Evolutionary conservation across 1,284 basidiomycete species (phyloP).

Genomic region (Nidula niveotomentosa): DNA sequence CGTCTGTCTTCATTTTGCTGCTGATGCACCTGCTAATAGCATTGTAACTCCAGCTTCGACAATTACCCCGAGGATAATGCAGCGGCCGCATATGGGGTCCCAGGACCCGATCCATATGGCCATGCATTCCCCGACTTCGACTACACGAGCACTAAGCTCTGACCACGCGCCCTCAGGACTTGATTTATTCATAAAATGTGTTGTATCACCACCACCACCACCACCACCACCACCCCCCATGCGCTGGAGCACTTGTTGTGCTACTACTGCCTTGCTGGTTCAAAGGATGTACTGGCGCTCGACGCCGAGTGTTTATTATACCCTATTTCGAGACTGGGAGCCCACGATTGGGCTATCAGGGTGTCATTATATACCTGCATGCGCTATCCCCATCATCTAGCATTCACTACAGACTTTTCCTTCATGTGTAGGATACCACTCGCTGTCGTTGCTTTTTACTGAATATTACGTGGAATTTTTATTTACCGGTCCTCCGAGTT

Average conservation of each 20-base stretch:
- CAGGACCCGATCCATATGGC: constrained; percentile 56
- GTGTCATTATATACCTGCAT: neutral
- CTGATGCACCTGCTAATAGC: constrained; percentile 3
- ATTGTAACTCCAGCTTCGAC: constrained; percentile 60
- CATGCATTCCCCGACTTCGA: constrained; percentile 68
- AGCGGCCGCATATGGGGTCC: constrained; percentile 54
- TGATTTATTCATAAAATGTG: neutral
- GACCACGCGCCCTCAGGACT: neutral
- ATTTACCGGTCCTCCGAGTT: neutral
- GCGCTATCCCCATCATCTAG: neutral
- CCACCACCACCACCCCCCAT: constrained; percentile 2
- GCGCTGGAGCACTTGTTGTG: constrained; percentile 4
- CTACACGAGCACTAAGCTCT: constrained; percentile 38
- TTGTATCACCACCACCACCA: constrained; percentile 2
- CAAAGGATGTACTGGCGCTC: neutral
- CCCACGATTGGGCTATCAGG: neutral
- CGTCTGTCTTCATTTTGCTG: constrained; percentile 23
- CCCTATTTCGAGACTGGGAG: neutral
- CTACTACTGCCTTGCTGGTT: constrained; percentile 1
- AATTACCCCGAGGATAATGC: constrained; percentile 74
- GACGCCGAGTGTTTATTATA: neutral
- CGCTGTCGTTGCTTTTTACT: neutral
- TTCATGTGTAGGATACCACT: neutral
- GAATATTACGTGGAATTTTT: neutral
- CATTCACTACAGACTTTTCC: neutral